Percentiles rank a stretch among this genome's conserved stretches.
These are phyloP conservation scores for Skeletonema grethae DNA, from an alignment of 108 stramenopile genomes.

Conservation along the genomic window DNA sequence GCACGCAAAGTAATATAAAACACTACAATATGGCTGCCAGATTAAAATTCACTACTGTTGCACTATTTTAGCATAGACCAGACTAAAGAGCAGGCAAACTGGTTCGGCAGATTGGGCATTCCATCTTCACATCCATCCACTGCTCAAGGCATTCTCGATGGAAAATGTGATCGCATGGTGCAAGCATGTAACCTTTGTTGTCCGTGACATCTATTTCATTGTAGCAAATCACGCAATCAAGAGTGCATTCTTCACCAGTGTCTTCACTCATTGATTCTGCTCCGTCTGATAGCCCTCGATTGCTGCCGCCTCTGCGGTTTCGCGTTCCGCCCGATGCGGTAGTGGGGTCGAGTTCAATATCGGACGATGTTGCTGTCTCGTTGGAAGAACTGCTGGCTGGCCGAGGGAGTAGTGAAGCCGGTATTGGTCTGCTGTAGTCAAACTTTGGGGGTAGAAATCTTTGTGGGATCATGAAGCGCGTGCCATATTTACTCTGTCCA, in stretches of 20 bases:
- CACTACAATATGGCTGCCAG: background rate
- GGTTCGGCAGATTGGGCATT: slow-evolving; percentile 87
- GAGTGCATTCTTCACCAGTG: slow-evolving; percentile 25
- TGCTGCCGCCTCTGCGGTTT: slow-evolving; percentile 36
- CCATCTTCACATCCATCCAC: slow-evolving; percentile 98
- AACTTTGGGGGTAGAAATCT: slow-evolving; percentile 92
- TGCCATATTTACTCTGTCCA: slow-evolving; percentile 81
- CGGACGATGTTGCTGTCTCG: slow-evolving; percentile 32
- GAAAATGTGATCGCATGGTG: slow-evolving; percentile 97
- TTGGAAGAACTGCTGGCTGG: slow-evolving; percentile 32
- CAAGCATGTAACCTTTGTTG: slow-evolving; percentile 88
- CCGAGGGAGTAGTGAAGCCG: slow-evolving; percentile 61
- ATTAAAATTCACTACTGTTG: slow-evolving; percentile 1
- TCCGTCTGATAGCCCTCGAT: slow-evolving; percentile 34
- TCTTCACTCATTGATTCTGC: slow-evolving; percentile 42
- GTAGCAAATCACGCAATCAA: slow-evolving; percentile 94
- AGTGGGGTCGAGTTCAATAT: slow-evolving; percentile 55
- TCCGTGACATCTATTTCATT: slow-evolving; percentile 77
- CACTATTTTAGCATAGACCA: background rate
- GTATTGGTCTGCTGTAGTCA: slow-evolving; percentile 92
- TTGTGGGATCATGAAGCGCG: slow-evolving; percentile 93
- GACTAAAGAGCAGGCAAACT: background rate
- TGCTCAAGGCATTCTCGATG: slow-evolving; percentile 89
- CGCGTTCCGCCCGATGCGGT: slow-evolving; percentile 35
- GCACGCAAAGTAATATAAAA: slow-evolving; percentile 2